phyloP scores from a whole-genome alignment of 176 grass and related monocot genomes.

The Triticum turgidum region DNA sequence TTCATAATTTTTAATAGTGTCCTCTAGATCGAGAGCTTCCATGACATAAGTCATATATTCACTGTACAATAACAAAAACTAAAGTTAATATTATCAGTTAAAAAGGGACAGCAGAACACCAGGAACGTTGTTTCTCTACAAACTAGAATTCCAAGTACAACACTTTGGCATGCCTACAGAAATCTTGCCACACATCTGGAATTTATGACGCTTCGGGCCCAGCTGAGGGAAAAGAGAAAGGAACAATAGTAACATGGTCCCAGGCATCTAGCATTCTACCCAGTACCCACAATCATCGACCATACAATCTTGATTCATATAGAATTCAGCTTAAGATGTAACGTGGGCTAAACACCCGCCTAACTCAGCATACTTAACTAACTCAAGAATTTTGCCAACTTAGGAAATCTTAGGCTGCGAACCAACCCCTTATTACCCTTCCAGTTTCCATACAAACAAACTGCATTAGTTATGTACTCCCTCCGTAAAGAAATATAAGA shows the following conservation, averaged over 20 bases:
- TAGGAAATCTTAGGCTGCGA: background rate
- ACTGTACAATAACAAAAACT: slow-evolving; percentile 52
- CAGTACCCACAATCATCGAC: background rate
- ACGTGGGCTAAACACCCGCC: background rate
- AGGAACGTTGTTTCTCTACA: background rate
- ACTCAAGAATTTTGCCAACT: background rate
- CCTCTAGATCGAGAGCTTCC: slow-evolving; percentile 96
- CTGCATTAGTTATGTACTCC: background rate
- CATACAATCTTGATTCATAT: background rate
- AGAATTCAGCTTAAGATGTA: slow-evolving; percentile 1
- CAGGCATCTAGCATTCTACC: slow-evolving; percentile 1
- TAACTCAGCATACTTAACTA: background rate
- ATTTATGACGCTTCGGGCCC: background rate
- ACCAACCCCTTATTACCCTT: background rate
- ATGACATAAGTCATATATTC: slow-evolving; percentile 96
- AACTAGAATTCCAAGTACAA: background rate
- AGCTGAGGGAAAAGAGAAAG: slow-evolving; percentile 3
- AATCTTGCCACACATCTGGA: background rate
- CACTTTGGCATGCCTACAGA: background rate
- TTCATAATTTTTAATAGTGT: slow-evolving; percentile 97
- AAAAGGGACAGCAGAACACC: slow-evolving; percentile 6
- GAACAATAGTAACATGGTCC: slow-evolving; percentile 9
- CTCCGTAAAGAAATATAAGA: too few species aligned
- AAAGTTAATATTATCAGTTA: slow-evolving; percentile 25
- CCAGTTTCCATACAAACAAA: slow-evolving; percentile 20